Evolutionary conservation across 805 yeast genomes (phyloP), one percentile per base, ranked within the genome.

Genomic region (Ogataea glucozyma): DNA sequence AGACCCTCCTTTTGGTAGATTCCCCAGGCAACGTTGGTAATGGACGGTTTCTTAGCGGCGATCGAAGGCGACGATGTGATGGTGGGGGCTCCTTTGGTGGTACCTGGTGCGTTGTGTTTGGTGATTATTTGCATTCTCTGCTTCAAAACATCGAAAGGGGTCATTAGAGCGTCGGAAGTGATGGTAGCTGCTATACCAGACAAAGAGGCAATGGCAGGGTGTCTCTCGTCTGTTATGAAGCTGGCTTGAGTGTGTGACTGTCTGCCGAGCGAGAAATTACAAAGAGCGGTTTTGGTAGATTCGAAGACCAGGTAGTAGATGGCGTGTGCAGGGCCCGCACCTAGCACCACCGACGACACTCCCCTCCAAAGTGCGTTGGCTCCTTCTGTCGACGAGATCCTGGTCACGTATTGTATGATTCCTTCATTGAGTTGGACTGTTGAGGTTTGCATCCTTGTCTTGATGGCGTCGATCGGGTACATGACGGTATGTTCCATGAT

Each of bases 311-410:
- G 82, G 62, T 89, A 91, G 66, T 93, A 91, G 6, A 93, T 85
- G 3, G 98, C 98, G 68, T 91, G 99, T 3, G 98, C 97, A 2
- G 99, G 99, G 6, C 99, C 99, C n/a, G 99, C 97, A 27, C 99
- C 99, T 48, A 91, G 61, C 2, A 89, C 82, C 46, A 93, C 95
- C 1, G 96, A 85, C 18, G 88, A 82, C 13, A 91, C 87, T 42
- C 99, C 99, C 59, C 95, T 75, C 96, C 97, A 91, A 21, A 93
- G 74, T 1, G 96, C 86, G 40, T 78, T 60, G 5, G 91, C 85
- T 2, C 99, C 99, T 64, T 91, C 98, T 13, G 84, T 73, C 12
- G 95, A 76, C n/a, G 87, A 75, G 44, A 93, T 89, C 54, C 76
- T 75, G 17, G 88, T 71, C 33, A 88, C 80, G 18, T 93, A 81